phyloP scores from a whole-genome alignment of 345 rosid species.

The Salix suchowensis region DNA sequence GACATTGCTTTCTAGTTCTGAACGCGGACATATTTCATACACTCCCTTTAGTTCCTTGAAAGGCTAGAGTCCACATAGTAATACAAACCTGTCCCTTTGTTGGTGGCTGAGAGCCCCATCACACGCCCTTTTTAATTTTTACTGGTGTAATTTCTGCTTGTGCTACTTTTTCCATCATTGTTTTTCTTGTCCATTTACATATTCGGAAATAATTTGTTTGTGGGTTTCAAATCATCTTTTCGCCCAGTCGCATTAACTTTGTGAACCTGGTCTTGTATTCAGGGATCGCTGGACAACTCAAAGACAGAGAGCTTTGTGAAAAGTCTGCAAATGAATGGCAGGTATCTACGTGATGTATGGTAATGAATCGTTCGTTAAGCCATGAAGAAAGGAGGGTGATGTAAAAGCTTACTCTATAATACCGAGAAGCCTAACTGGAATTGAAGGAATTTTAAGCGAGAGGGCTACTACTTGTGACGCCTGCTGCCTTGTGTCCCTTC shows the following conservation, averaged over 20 bases:
- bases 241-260: background rate
- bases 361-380: constrained; percentile 17
- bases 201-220: background rate
- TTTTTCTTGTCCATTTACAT: background rate
- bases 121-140: background rate
- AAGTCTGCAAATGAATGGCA: constrained; percentile 76
- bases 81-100: background rate
- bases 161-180: background rate
- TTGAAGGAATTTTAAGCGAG: background rate
- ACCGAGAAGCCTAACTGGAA: background rate
- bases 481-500: background rate
- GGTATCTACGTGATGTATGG: constrained; percentile 96
- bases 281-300: constrained; percentile 77
- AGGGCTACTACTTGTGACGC: background rate
- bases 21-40: background rate
- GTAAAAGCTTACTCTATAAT: background rate
- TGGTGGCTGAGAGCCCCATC: background rate
- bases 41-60: background rate
- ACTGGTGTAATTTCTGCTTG: background rate
- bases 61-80: background rate
- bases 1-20: background rate
- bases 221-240: background rate
- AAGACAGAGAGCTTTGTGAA: constrained; percentile 87
- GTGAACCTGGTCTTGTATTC: constrained; percentile 4
- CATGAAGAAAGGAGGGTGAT: background rate